Base-by-base conservation (phyloP, 805 yeast genomes). In the Zygoascus tannicola region DNA sequence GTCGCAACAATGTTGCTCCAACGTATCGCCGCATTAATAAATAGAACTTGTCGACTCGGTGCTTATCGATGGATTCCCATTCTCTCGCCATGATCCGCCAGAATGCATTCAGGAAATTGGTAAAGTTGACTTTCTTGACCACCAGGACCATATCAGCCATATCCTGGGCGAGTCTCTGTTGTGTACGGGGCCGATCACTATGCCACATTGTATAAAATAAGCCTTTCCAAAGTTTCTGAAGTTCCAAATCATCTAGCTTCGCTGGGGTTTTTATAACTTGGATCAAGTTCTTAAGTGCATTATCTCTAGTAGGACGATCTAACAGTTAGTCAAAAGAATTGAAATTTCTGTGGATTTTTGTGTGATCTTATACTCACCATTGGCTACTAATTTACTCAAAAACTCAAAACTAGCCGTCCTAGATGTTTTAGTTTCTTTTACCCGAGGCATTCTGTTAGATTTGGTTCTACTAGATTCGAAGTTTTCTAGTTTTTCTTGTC, bases 201-300 rank as follows among this genome's bases (percentile, higher is more conserved):
- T 82, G 86, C 97, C 98, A 92, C 95, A 92, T 85, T 8, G 95
- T 76, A 59, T 72, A 92, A 64, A 81, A 92, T 34, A 92, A 70
- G n/a, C 97, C 98, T 64, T 85, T 87, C 97, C 98, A 92, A 47
- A 92, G 67, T 60, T 90, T 88, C 52, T 83, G 83, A 50, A 78
- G 69, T 43, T 86, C 92, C 33, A 74, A 56, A 38, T 58, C 67
- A 34, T 59, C 66, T 32, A 70, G 50, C 26, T 61, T 65, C 34
- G 56, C 63, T 23, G 69, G 59, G 22, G 71, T 65, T 1, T 72
- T 59, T 38, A 86, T 64, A 56, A 74, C 82, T 50, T 73, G 73
- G 52, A 71, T 71, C 53, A 86, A 67, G 1, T 85, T 70, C 37
- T 75, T 76, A 26, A 86, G 65, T 0, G 95, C 88, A 43, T 76